phyloP scores from a whole-genome alignment of 768 basidiomycete genomes.

The Sarcomyxa edulis region DNA sequence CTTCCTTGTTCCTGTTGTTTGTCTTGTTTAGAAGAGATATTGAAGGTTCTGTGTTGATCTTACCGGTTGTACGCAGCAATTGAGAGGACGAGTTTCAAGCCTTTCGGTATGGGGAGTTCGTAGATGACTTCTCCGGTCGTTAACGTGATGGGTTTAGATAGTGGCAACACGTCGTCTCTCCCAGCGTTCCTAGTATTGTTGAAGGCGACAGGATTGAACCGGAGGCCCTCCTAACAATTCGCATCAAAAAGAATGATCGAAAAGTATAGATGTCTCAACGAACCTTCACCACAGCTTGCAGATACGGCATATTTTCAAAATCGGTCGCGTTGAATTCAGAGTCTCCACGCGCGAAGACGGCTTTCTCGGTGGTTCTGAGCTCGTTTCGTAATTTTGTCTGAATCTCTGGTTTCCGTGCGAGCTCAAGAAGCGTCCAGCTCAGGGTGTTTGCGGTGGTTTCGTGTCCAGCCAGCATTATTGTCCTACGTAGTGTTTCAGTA shows the following conservation, averaged over 20 bases:
- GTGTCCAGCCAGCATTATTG: constrained; percentile 45
- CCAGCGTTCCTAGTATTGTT: constrained; percentile 32
- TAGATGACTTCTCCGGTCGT: constrained; percentile 36
- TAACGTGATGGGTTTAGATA: constrained; percentile 45
- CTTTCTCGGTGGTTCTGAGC: constrained; percentile 33
- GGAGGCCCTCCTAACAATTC: constrained; percentile 34
- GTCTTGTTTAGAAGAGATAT: constrained; percentile 1
- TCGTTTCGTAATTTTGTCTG: constrained; percentile 46
- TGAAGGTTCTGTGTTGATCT: constrained; percentile 1
- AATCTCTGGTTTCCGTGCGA: constrained; percentile 44
- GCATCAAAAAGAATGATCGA: background rate
- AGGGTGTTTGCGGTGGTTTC: constrained; percentile 58
- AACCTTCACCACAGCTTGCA: constrained; percentile 45
- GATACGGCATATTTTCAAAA: constrained; percentile 45
- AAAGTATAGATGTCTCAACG: background rate
- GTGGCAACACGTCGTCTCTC: constrained; percentile 53
- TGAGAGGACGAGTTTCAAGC: constrained; percentile 42
- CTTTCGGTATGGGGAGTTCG: constrained; percentile 47
- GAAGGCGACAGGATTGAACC: constrained; percentile 35
- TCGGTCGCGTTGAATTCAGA: constrained; percentile 40
- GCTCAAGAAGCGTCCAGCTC: constrained; percentile 58
- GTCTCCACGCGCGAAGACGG: constrained; percentile 29
- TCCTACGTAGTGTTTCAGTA: too few species aligned
- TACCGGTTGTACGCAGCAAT: constrained; percentile 53
- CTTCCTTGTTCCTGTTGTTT: constrained; percentile 26